Evolutionary conservation across 129 eudicot genomes (phyloP).

Genomic region (Flaveria trinervia): DNA sequence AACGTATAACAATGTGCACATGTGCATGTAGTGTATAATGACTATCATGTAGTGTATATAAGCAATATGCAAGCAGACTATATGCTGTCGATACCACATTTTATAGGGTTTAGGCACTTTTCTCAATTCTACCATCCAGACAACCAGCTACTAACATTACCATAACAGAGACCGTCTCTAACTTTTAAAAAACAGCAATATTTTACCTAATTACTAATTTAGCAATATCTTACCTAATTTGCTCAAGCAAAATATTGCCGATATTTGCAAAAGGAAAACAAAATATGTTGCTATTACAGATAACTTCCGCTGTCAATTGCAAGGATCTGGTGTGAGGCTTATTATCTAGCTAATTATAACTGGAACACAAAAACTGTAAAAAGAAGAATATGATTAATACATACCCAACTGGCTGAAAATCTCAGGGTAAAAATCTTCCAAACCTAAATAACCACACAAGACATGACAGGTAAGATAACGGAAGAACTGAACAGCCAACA

Average conservation of each 20-base stretch:
- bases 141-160: neutral
- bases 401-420: constrained; percentile 81
- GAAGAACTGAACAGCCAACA: neutral
- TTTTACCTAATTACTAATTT: neutral
- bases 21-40: no score
- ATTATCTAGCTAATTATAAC: neutral
- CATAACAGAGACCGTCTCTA: neutral
- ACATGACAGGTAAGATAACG: neutral
- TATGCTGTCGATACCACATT: no score
- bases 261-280: no score
- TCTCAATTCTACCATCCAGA: no score
- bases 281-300: no score
- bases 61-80: no score
- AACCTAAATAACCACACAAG: constrained; percentile 42
- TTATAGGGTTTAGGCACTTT: no score
- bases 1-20: no score
- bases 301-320: neutral
- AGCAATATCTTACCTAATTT: no score
- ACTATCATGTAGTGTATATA: no score
- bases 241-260: no score
- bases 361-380: neutral
- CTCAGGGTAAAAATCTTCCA: constrained; percentile 74
- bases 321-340: neutral
- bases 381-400: neutral
- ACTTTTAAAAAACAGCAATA: no score